A percentile compares a stretch with the other conserved stretches of the same genome.
Evolutionary conservation across 306 rosid genomes (phyloP).

Genomic region (Quercus cerris): DNA sequence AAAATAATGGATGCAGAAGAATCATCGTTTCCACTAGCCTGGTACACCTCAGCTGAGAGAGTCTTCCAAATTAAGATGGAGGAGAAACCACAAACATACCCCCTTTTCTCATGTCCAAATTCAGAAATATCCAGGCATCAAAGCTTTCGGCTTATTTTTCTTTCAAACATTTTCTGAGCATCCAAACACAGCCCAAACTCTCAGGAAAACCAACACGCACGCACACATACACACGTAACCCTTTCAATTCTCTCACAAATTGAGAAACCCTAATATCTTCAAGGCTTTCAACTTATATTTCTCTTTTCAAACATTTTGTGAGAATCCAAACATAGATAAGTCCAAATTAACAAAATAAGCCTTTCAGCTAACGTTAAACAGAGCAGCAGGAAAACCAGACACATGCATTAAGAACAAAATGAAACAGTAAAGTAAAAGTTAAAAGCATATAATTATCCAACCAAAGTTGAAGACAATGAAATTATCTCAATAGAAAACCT

Average conservation of each 20-base stretch:
- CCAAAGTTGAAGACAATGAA: neutral
- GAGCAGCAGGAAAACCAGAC: neutral
- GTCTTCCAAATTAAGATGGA: neutral
- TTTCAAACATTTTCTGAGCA: neutral
- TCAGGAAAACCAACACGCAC: neutral
- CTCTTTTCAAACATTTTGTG: too few species aligned
- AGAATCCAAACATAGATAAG: too few species aligned
- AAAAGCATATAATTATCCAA: neutral
- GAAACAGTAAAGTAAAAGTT: neutral
- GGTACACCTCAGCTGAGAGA: neutral
- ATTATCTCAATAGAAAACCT: conserved; percentile 34
- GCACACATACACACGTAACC: neutral
- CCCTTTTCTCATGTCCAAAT: too few species aligned
- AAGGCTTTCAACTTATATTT: too few species aligned
- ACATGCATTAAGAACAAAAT: neutral
- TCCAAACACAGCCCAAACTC: neutral
- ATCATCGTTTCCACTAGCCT: neutral
- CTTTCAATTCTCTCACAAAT: too few species aligned
- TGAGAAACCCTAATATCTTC: too few species aligned
- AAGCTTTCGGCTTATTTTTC: neutral
- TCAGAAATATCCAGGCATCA: neutral
- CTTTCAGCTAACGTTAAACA: too few species aligned
- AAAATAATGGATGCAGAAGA: neutral
- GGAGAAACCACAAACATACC: neutral
- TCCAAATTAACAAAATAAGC: too few species aligned